These are phyloP conservation scores for Plantago major DNA, from an alignment of 257 asterid genomes.

Conservation along the genomic window DNA sequence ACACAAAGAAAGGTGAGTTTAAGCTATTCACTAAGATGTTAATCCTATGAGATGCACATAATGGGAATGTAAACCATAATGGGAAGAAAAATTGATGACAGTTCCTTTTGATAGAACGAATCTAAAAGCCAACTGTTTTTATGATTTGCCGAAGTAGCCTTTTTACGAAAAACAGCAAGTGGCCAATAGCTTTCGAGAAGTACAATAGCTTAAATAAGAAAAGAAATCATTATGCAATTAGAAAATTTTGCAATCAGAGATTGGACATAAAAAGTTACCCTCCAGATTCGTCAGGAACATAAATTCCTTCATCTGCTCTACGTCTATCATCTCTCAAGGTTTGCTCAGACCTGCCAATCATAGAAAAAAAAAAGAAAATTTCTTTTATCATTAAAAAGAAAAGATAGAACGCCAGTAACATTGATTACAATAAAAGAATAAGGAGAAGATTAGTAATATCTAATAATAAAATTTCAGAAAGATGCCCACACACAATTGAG, in stretches of 20 bases:
- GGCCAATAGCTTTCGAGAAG: background rate
- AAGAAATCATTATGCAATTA: conserved; percentile 1
- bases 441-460: background rate
- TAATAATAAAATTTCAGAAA: background rate
- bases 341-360: conserved; percentile 18
- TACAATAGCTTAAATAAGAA: background rate
- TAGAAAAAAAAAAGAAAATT: too few species aligned
- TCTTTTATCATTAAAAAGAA: background rate
- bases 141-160: too few species aligned
- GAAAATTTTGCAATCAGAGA: background rate
- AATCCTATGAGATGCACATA: too few species aligned
- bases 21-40: too few species aligned
- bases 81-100: too few species aligned
- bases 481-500: background rate
- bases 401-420: background rate
- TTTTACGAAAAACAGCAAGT: too few species aligned
- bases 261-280: conserved; percentile 25
- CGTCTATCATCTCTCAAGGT: conserved; percentile 18
- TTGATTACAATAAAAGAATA: background rate
- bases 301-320: conserved; percentile 5
- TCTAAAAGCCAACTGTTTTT: too few species aligned
- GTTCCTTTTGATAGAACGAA: too few species aligned
- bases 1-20: too few species aligned
- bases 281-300: conserved; percentile 18
- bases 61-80: too few species aligned